Base-by-base conservation (phyloP, 345 rosid genomes). In the Angophora floribunda region DNA sequence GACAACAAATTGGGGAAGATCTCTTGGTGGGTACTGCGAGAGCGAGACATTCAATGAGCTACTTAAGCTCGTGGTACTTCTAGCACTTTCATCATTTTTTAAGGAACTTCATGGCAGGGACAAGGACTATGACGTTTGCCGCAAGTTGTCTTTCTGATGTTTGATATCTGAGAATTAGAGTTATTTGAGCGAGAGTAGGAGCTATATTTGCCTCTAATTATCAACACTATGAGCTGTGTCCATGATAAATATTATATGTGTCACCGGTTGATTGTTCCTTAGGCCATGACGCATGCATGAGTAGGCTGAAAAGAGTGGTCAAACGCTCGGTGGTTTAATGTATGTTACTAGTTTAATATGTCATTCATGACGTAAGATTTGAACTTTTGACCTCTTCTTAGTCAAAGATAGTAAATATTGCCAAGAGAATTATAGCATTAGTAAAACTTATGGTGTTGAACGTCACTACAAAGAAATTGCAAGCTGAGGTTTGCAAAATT, bases 331-430 rank as follows among this genome's bases (percentile, higher is more conserved):
- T 30, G 79, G 44, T 67, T 67, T 67, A 4, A 15, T 32, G 36
- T 67, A 7, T 15, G 32, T 9, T 67, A 15, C 11, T 67, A 32
- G 7, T 67, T 67, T 15, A 30, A 16, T 67, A 15, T 16, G 22
- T 32, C 79, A 32, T 67, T 67, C 22, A 16, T 7, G 19, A n/a
- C 13, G 41, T n/a, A 14, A 63, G 36, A 13, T 63, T 63, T 9
- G 30, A n/a, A 63, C 13, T n/a, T 9, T 63, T 2, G 19, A 63
- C 75, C 75, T 63, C 75, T n/a, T n/a, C 75, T 14, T 1, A 0
- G 0, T n/a, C 36, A 6, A 63, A n/a, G 75, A 63, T 0, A 7
- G 9, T 3, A n/a, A 2, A 59, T 63, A n/a, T n/a, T 1, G 5
- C 5, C 41, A 1, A n/a, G 75, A 63, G 19, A 63, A 63, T n/a